Base-by-base conservation (phyloP, 148 eudicot genomes). In the Heliamphora exappendiculata region DNA sequence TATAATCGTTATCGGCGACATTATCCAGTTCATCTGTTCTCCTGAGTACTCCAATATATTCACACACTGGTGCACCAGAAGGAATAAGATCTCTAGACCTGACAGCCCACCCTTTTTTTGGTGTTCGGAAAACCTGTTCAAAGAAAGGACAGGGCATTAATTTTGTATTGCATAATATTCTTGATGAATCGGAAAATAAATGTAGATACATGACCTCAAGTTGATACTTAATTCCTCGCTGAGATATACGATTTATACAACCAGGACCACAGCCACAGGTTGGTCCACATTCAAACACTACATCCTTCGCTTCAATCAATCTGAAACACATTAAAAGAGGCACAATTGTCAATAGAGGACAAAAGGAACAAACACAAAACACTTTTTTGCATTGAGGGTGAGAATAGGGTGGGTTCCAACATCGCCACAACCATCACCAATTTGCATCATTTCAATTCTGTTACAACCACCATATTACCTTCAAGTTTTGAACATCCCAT, bases 51-150 rank as follows among this genome's bases (percentile, higher is more conserved):
- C 87, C 91, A 6, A 75, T 81, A 26, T 88, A 88, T 65, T 86
- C 89, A 74, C 91, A 88, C 20, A 88, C 69, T 36, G 86, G 87
- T 14, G 89, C 81, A 75, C 91, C 91, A 42, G 87, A 54, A 44
- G 86, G 89, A 24, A 88, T 88, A 29, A 62, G 84, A 60, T 84
- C 91, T 80, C 89, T 76, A 0, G 89, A 84, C 76, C 89, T 77
- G 31, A 88, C 91, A 50, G 75, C 91, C 89, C 89, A 88, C 8
- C 89, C 89, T 81, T 88, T 88, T 53, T 84, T 82, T 14, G 84
- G 85, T 1, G 91, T 88, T 42, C 55, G 55, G 62, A 64, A 75
- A 75, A 75, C 60, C 71, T 64, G 71, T 64, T 33, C 54, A 42
- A 59, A 41, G 57, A 10, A 37, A 24, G 59, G 24, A 5, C 13